Evolutionary conservation across 2,329 filamentous ascomycete genomes (phyloP).

Genomic region (Scolecobasidium constrictum): DNA sequence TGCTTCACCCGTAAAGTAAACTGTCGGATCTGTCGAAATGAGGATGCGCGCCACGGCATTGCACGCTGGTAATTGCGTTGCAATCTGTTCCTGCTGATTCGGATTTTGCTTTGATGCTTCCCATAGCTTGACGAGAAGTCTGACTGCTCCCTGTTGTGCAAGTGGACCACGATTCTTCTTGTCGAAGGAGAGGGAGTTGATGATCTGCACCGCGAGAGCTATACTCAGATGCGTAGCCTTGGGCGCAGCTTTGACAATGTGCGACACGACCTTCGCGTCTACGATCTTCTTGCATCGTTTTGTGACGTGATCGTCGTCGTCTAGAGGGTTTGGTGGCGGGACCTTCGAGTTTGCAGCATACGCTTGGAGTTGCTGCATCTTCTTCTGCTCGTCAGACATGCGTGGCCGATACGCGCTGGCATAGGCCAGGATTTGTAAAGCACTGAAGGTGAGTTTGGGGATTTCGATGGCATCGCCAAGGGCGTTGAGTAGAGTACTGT

Average conservation of each 20-base stretch:
- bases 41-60: slow-evolving; percentile 77
- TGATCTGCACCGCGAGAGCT: slow-evolving; percentile 56
- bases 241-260: not conserved
- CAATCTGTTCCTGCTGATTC: slow-evolving; percentile 30
- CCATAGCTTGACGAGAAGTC: slow-evolving; percentile 65
- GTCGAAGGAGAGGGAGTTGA: slow-evolving; percentile 68
- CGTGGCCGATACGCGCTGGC: slow-evolving; percentile 69
- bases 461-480: slow-evolving; percentile 54
- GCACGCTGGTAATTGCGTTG: slow-evolving; percentile 46
- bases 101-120: slow-evolving; percentile 30
- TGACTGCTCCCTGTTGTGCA: slow-evolving; percentile 88
- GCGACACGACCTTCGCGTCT: slow-evolving; percentile 50
- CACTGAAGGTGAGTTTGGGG: slow-evolving; percentile 17
- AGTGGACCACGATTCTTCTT: slow-evolving; percentile 64
- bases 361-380: slow-evolving; percentile 81
- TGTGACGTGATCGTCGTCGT: slow-evolving; percentile 65
- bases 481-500: slow-evolving; percentile 56
- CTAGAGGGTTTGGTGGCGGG: slow-evolving; percentile 51
- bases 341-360: slow-evolving; percentile 78
- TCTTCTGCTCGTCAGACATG: slow-evolving; percentile 82
- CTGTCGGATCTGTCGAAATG: slow-evolving; percentile 73
- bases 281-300: slow-evolving; percentile 69
- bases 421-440: slow-evolving; percentile 62
- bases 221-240: not conserved
- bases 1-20: slow-evolving; percentile 65